These are phyloP conservation scores for Lentinus polychrous DNA, from an alignment of 1,284 basidiomycete genomes.

Conservation along the genomic window DNA sequence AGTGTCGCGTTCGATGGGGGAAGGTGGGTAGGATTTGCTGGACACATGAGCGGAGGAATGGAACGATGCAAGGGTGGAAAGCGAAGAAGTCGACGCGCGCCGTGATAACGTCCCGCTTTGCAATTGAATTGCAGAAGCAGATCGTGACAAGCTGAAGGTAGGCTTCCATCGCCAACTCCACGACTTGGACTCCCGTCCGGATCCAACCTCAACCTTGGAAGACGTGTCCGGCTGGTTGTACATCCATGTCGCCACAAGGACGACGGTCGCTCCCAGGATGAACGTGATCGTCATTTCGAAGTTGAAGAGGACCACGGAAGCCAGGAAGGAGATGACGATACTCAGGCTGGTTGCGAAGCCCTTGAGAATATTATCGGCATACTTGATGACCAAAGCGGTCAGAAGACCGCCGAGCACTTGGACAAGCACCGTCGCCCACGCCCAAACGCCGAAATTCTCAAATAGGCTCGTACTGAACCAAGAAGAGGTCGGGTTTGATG, in stretches of 20 bases:
- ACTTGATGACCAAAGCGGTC: constrained; percentile 86
- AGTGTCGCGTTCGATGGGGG: constrained; percentile 23
- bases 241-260: constrained; percentile 85
- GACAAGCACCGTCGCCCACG: constrained; percentile 84
- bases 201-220: constrained; percentile 9
- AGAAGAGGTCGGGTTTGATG: constrained; percentile 25
- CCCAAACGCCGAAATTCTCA: constrained; percentile 84
- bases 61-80: constrained; percentile 21
- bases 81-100: constrained; percentile 25
- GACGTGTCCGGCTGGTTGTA: constrained; percentile 60
- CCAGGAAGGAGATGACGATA: constrained; percentile 91
- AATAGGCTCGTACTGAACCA: constrained; percentile 48
- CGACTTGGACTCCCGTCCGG: constrained; percentile 13
- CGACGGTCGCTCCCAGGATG: constrained; percentile 77
- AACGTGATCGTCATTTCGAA: constrained; percentile 86
- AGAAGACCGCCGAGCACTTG: constrained; percentile 93
- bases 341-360: constrained; percentile 93
- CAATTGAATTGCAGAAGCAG: constrained; percentile 20
- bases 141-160: constrained; percentile 12
- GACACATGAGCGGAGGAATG: constrained; percentile 9
- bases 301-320: constrained; percentile 84
- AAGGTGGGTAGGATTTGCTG: constrained; percentile 23
- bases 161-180: constrained; percentile 25
- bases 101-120: constrained; percentile 21
- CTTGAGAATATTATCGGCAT: constrained; percentile 88